Evolutionary conservation across 805 yeast genomes (phyloP), one percentile per base, ranked within the genome.

Genomic region (Starmerella asiatica): DNA sequence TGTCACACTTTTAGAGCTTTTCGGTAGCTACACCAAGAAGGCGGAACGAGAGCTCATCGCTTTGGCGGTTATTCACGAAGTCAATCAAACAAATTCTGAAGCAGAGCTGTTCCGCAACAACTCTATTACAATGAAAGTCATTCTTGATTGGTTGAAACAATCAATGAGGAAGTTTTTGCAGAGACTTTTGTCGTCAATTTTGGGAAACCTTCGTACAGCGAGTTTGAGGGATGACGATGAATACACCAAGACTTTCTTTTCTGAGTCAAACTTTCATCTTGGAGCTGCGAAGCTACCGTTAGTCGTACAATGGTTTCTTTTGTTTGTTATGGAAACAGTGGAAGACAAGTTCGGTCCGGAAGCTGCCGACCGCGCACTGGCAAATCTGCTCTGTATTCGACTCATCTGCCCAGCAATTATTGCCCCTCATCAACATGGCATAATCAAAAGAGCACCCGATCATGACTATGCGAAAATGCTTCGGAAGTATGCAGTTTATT

Each of bases 381-480:
- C 28, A 5, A 20, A 21, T 9, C 24, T 39, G 8, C 9, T 39
- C 3, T 9, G 32, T 19, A 32, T 39, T 8, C n/a, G 43, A 12
- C 15, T 35, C 11, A 30, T 39, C 3, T 39, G 43, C 26, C 43
- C 43, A 4, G 39, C 33, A 3, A 20, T 39, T 8, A 14, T 39
- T 4, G 34, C 39, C 9, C 43, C 43, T 4, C 33, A 36, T 4
- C 26, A 23, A 5, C 35, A 35, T 31, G 32, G 21, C 14, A 6
- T 39, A 4, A 31, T 17, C 15, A 14, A 21, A 14, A 30, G 43
- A 11, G 39, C 38, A 12, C 43, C 43, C 4, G 21, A 32, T 3
- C 21, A 36, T 2, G 35, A 29, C 3, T 39, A 30, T 21, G 35
- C 39, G 2, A 12, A 3, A 11, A 9, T 31, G 2, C 32, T 39